Evolutionary conservation across 2,329 filamentous ascomycete genomes (phyloP).

Genomic region (Talaromyces sp.): DNA sequence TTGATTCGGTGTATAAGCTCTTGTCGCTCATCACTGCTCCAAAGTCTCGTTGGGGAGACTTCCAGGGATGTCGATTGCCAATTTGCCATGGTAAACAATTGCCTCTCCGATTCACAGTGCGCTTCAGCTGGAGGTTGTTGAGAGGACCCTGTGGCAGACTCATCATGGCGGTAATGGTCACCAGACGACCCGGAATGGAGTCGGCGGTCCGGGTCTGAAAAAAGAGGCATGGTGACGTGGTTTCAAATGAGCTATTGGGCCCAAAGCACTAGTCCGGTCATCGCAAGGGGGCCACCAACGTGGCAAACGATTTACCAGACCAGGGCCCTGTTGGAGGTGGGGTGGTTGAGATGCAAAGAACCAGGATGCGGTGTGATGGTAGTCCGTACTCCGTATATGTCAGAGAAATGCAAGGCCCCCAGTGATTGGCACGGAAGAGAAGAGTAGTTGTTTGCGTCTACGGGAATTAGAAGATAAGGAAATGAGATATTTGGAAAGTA

Average conservation of each 20-base stretch:
- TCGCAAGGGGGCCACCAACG: conserved; percentile 25
- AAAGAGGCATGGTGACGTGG: conserved; percentile 38
- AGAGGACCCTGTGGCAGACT: conserved; percentile 16
- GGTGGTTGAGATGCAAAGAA: conserved; percentile 12
- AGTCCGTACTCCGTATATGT: conserved; percentile 18
- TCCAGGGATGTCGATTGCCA: conserved; percentile 18
- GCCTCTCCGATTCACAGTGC: conserved; percentile 2
- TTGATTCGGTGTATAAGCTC: conserved; percentile 86
- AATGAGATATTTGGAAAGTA: background rate
- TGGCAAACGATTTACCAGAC: conserved; percentile 17
- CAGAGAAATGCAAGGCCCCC: background rate
- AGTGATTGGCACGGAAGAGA: conserved; percentile 20
- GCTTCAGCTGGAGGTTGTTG: conserved; percentile 14
- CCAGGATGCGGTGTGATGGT: conserved; percentile 24
- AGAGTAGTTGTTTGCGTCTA: conserved; percentile 4
- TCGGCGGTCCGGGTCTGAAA: conserved; percentile 38
- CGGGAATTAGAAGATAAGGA: conserved; percentile 1
- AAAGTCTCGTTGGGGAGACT: conserved; percentile 22
- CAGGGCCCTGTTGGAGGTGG: conserved; percentile 11
- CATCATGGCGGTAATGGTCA: conserved; percentile 18
- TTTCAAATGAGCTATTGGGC: conserved; percentile 15
- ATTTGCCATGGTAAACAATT: background rate
- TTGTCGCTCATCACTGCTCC: conserved; percentile 62
- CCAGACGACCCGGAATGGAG: conserved; percentile 31
- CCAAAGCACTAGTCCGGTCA: conserved; percentile 22